Conservation (phyloP, 1,284 basidiomycete species). For the Laetiporus sulphureus region DNA sequence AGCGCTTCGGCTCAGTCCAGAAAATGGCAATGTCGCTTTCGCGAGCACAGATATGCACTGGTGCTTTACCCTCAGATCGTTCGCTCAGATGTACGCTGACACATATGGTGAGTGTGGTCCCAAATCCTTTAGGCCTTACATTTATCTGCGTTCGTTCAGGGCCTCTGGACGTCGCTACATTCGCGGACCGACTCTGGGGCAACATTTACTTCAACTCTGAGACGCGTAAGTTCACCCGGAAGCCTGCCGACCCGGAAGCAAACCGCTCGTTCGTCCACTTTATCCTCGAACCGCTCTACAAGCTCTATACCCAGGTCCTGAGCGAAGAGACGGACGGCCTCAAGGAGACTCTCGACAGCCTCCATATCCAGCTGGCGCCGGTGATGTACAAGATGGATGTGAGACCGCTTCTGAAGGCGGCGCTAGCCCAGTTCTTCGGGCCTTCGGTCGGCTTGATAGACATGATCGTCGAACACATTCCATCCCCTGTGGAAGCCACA, state of each 20-base stretch:
- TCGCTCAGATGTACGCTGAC: slow-evolving; percentile 95
- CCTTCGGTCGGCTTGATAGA: slow-evolving; percentile 85
- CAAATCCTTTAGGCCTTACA: too few relatives aligned
- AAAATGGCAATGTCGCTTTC: slow-evolving; percentile 95
- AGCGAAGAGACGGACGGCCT: slow-evolving; percentile 87
- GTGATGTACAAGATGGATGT: slow-evolving; percentile 99
- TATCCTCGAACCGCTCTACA: slow-evolving; percentile 94
- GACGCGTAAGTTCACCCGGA: slow-evolving; percentile 84
- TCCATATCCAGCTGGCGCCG: slow-evolving; percentile 88
- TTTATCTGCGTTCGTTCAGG: too few relatives aligned
- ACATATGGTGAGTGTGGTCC: slow-evolving; percentile 62
- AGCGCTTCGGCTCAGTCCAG: slow-evolving; percentile 83
- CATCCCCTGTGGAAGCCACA: slow-evolving; percentile 73
- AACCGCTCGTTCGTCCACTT: slow-evolving; percentile 94
- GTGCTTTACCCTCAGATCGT: slow-evolving; percentile 94
- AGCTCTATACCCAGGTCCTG: slow-evolving; percentile 92
- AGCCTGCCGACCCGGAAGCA: slow-evolving; percentile 75
- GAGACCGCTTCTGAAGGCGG: slow-evolving; percentile 87
- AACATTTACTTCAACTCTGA: slow-evolving; percentile 92
- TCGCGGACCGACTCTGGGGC: slow-evolving; percentile 92
- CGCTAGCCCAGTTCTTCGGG: slow-evolving; percentile 95
- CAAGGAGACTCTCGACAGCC: slow-evolving; percentile 70
- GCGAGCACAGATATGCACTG: slow-evolving; percentile 96
- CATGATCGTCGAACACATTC: slow-evolving; percentile 86
- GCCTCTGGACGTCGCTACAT: slow-evolving; percentile 56